Conservation (phyloP, 2,329 filamentous ascomycete species). For the Ophiostoma ips region DNA sequence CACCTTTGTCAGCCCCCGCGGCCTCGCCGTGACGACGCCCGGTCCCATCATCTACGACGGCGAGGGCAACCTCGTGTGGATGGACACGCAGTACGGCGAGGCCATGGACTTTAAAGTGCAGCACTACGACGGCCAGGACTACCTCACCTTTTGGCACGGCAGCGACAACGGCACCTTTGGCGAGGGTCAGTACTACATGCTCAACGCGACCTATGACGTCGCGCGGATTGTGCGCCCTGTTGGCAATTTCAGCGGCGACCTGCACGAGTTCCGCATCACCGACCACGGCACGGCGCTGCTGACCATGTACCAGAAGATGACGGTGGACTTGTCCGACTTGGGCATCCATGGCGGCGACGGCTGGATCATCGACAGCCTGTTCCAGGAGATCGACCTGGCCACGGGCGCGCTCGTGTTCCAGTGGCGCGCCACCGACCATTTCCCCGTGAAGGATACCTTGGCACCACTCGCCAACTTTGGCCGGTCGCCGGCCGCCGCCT, state of each 20-base stretch:
- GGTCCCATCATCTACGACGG: conserved; percentile 41
- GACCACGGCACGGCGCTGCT: conserved; percentile 1
- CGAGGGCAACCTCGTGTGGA: conserved; percentile 40
- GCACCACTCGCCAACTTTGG: conserved; percentile 1
- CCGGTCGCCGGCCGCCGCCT: conserved; percentile 22
- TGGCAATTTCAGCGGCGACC: conserved; percentile 34
- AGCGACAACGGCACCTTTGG: conserved; percentile 9
- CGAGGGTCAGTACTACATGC: conserved; percentile 26
- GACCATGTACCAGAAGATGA: conserved; percentile 35
- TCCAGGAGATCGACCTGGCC: conserved; percentile 35
- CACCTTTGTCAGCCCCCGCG: conserved; percentile 16
- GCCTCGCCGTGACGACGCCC: conserved; percentile 24
- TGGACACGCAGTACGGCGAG: conserved; percentile 20
- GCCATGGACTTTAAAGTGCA: conserved; percentile 19
- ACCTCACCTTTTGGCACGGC: conserved; percentile 40
- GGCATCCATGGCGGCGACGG: conserved; percentile 19
- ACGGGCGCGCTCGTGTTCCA: conserved; percentile 35
- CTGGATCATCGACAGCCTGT: conserved; percentile 22
- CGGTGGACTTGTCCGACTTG: conserved; percentile 29
- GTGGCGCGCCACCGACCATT: conserved; percentile 28
- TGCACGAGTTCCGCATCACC: conserved; percentile 14
- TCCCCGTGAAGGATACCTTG: conserved; percentile 8
- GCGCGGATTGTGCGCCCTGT: conserved; percentile 37
- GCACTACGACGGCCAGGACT: conserved; percentile 33
- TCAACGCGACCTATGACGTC: conserved; percentile 41